phyloP scores from a whole-genome alignment of 2,329 filamentous ascomycete genomes.

The Corynespora cassiicola region DNA sequence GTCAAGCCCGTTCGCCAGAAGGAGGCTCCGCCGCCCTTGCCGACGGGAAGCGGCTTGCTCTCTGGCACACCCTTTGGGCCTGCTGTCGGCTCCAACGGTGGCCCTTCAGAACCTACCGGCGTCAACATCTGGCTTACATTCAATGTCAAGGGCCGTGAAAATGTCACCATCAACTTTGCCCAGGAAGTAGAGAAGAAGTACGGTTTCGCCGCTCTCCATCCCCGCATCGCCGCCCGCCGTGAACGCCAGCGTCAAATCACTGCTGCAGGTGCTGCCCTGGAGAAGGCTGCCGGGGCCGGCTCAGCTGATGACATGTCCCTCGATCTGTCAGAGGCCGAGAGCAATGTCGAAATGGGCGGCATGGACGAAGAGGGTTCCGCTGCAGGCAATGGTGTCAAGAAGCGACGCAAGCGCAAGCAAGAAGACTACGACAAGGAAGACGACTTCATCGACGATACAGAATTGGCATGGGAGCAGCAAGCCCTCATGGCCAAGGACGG shows the following conservation, averaged over 20 bases:
- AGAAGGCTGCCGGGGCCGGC: constrained; percentile 75
- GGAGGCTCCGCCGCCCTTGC: constrained; percentile 63
- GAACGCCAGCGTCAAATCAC: constrained; percentile 88
- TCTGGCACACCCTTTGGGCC: constrained; percentile 67
- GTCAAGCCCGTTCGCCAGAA: constrained; percentile 63
- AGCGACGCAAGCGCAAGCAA: constrained; percentile 79
- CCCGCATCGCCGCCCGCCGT: constrained; percentile 85
- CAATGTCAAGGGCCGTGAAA: constrained; percentile 78
- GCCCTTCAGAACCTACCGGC: constrained; percentile 45
- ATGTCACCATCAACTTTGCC: constrained; percentile 95
- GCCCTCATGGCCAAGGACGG: constrained; percentile 93
- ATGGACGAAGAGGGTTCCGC: constrained; percentile 51
- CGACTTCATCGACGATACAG: constrained; percentile 85
- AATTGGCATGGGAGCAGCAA: constrained; percentile 93
- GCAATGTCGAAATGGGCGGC: constrained; percentile 88
- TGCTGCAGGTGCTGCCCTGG: constrained; percentile 83
- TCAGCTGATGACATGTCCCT: constrained; percentile 81
- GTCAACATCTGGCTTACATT: constrained; percentile 87
- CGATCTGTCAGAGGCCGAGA: constrained; percentile 73
- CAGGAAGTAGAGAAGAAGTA: constrained; percentile 92
- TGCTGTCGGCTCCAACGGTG: constrained; percentile 54
- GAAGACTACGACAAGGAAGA: constrained; percentile 73
- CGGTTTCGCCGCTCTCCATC: constrained; percentile 92
- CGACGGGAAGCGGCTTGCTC: constrained; percentile 68
- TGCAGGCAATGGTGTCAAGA: constrained; percentile 64